These are phyloP conservation scores for Penicillium frequentans DNA, from an alignment of 2,329 filamentous ascomycete species.

Conservation along the genomic window DNA sequence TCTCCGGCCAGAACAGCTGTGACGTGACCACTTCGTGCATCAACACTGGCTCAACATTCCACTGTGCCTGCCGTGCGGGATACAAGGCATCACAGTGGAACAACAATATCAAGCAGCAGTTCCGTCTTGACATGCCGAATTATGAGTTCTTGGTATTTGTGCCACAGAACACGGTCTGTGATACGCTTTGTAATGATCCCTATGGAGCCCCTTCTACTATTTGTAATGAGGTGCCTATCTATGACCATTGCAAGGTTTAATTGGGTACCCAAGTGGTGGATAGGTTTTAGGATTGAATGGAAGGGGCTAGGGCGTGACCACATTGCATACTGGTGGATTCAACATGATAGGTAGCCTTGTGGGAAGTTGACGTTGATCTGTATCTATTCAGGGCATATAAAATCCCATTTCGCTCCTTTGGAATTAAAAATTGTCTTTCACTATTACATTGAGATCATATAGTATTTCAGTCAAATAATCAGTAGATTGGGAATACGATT, in stretches of 20 bases:
- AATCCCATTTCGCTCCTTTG: conserved; percentile 1
- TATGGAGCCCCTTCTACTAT: conserved; percentile 30
- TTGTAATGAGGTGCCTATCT: conserved; percentile 37
- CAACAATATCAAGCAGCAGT: conserved; percentile 32
- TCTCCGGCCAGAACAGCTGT: conserved; percentile 42
- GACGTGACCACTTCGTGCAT: conserved; percentile 48
- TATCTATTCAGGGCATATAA: neutral
- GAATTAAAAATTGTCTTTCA: neutral
- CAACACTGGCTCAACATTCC: conserved; percentile 41
- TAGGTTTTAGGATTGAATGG: neutral
- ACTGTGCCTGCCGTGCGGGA: conserved; percentile 44
- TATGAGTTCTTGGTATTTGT: conserved; percentile 43
- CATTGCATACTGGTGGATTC: neutral
- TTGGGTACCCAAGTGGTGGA: neutral
- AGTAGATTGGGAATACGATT: conserved; percentile 5
- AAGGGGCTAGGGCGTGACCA: neutral
- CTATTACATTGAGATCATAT: neutral
- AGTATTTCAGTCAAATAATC: neutral
- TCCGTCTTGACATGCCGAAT: conserved; percentile 39
- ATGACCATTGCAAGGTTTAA: conserved; percentile 30
- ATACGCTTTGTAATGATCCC: conserved; percentile 37
- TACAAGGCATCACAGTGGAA: conserved; percentile 38
- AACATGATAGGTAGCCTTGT: neutral
- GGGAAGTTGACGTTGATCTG: neutral
- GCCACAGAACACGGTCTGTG: conserved; percentile 35